Evolutionary conservation across 768 basidiomycete genomes (phyloP), one percentile per base, ranked within the genome.

Genomic region (Mycena polygramma): DNA sequence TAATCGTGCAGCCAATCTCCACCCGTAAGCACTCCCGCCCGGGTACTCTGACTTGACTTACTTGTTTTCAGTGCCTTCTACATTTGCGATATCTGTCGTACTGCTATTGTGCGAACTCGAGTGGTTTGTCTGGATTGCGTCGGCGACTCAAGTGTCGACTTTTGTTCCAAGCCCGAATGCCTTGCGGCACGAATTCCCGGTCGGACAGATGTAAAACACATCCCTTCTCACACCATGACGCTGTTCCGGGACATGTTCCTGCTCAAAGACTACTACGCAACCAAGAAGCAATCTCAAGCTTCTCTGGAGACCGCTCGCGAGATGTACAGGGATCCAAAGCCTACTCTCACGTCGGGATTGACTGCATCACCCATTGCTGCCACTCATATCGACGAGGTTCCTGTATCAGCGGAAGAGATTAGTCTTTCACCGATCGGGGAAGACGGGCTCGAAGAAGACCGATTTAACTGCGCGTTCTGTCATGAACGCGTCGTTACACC

Each of bases 111-210:
- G 1, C 45, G 55, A 22, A 63, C 68, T 4, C 53, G 68, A 24
- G 55, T 69, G 0, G 48, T 69, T 5, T 69, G 68, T 35, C 45
- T 69, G 9, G 68, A 69, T 1, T 69, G 68, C 62, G 9, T 48
- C 17, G 62, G 57, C 49, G 36, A 45, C 19, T 35, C 39, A 4
- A 69, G 61, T 2, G n/a, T 69, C 45, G 62, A 69, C 37, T 57
- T 63, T 26, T 69, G 68, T 37, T 49, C n/a, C 60, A 57, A 58
- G 26, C 46, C 35, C 54, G 68, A 63, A 0, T 69, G 68, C 55
- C 35, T 69, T 15, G 17, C 54, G 15, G 55, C 14, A 13, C 52
- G 45, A 2, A 3, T 22, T 11, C 17, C 22, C 43, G 10, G 45
- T 19, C 57, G 66, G 8, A 36, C 17, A 7, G 55, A 57, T n/a